phyloP scores from a whole-genome alignment of 2,329 filamentous ascomycete genomes.

The Colletotrichum ledebouriae region DNA sequence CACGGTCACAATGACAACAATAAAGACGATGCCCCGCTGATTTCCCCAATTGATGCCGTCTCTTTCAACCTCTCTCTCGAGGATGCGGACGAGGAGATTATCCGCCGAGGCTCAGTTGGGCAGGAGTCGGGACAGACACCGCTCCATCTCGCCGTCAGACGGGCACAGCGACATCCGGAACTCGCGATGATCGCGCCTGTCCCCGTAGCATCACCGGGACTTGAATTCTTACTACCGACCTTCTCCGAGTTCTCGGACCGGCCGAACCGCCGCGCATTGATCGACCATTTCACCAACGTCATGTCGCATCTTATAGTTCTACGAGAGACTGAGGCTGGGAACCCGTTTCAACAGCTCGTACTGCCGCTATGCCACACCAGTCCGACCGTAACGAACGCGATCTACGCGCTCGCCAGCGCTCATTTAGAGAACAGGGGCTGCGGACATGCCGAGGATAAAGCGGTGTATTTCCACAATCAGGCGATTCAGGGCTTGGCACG shows the following conservation, averaged over 20 bases:
- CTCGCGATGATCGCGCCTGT: constrained; percentile 52
- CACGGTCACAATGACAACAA: constrained; percentile 3
- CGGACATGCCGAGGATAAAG: constrained; percentile 63
- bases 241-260: constrained; percentile 70
- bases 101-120: constrained; percentile 45
- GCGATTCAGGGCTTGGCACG: constrained; percentile 70
- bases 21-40: constrained; percentile 42
- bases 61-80: constrained; percentile 51
- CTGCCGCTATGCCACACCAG: constrained; percentile 70
- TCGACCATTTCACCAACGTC: constrained; percentile 75
- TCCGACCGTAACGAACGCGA: constrained; percentile 80
- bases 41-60: constrained; percentile 51
- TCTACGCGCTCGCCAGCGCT: constrained; percentile 86
- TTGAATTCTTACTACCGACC: constrained; percentile 65
- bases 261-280: constrained; percentile 66
- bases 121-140: constrained; percentile 29
- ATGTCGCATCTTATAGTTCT: constrained; percentile 76
- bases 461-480: constrained; percentile 70
- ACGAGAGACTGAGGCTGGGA: constrained; percentile 69
- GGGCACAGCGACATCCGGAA: constrained; percentile 41
- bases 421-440: constrained; percentile 78
- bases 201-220: constrained; percentile 55
- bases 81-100: constrained; percentile 44
- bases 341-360: constrained; percentile 73
- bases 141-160: constrained; percentile 36